phyloP scores from a whole-genome alignment of 2,329 filamentous ascomycete species.

The Ploettnerulaceae sp. region DNA sequence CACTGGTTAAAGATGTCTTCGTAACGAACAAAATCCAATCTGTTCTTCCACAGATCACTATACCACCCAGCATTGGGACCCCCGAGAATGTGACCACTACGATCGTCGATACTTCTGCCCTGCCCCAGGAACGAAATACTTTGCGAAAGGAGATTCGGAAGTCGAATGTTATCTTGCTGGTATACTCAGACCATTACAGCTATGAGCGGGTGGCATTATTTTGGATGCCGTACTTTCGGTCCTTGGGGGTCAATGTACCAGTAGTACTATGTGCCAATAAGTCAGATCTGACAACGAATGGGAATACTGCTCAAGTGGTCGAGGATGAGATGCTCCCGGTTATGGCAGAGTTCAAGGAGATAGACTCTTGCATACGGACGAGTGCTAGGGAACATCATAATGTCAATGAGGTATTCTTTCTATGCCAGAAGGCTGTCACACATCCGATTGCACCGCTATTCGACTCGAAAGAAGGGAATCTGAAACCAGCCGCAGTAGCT shows the following conservation, averaged over 20 bases:
- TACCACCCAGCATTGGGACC: conserved; percentile 86
- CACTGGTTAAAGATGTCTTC: conserved; percentile 95
- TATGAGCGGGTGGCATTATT: conserved; percentile 96
- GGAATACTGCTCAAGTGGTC: conserved; percentile 75
- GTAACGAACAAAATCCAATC: conserved; percentile 93
- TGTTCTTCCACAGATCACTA: conserved; percentile 89
- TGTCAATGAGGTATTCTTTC: conserved; percentile 93
- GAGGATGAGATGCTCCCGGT: conserved; percentile 97
- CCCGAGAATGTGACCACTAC: conserved; percentile 96
- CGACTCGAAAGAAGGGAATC: conserved; percentile 83
- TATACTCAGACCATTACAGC: conserved; percentile 98
- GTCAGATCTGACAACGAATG: conserved; percentile 75
- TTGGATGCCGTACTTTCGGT: conserved; percentile 98
- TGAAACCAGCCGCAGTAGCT: conserved; percentile 85
- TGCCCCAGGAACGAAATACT: conserved; percentile 86
- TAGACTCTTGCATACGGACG: conserved; percentile 93
- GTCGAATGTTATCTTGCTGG: conserved; percentile 91
- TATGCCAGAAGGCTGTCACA: conserved; percentile 96
- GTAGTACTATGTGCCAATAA: conserved; percentile 98
- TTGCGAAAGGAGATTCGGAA: conserved; percentile 93
- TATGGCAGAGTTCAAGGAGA: conserved; percentile 98
- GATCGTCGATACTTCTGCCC: conserved; percentile 93
- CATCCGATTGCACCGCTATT: conserved; percentile 95
- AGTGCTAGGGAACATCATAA: conserved; percentile 90
- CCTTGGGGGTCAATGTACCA: conserved; percentile 95